A percentile compares a stretch with the other conserved stretches of the same genome.
Evolutionary conservation across 164 flowering plant species (phyloP).

Genomic region (Taxillus chinensis): DNA sequence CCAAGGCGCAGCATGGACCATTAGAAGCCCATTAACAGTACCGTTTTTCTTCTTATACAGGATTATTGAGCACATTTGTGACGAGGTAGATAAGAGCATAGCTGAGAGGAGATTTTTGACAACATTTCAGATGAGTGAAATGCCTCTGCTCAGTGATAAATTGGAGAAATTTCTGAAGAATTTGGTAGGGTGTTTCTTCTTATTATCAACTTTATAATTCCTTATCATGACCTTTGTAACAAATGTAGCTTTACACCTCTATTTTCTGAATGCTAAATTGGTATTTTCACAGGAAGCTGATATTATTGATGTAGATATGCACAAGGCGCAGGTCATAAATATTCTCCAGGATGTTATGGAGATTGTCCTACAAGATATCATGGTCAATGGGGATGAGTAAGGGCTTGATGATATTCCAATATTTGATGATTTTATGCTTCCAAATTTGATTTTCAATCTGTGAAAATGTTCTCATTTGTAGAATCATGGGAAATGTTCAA

Average conservation of each 20-base stretch:
- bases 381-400: slow-evolving; percentile 65
- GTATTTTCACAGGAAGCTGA: slow-evolving; percentile 40
- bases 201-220: not conserved
- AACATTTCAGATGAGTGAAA: slow-evolving; percentile 59
- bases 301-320: slow-evolving; percentile 28
- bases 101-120: slow-evolving; percentile 32
- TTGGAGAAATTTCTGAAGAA: slow-evolving; percentile 67
- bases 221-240: not conserved
- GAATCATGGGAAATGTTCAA: slow-evolving; percentile 41
- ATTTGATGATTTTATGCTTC: too few relatives aligned
- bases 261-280: slow-evolving; percentile 8
- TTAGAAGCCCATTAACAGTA: not conserved
- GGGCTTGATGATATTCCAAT: slow-evolving; percentile 9
- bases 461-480: slow-evolving; percentile 11
- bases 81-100: slow-evolving; percentile 49
- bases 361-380: slow-evolving; percentile 76
- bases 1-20: too few relatives aligned
- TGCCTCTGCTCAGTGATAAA: slow-evolving; percentile 65
- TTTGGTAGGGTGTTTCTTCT: slow-evolving; percentile 40
- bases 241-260: not conserved
- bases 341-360: slow-evolving; percentile 91
- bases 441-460: not conserved
- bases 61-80: slow-evolving; percentile 43
- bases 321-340: slow-evolving; percentile 53
- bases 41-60: slow-evolving; percentile 25